A percentile compares a stretch with the other conserved stretches of the same genome.
phyloP scores from a whole-genome alignment of 306 rosid species.

The Dalbergia cochinchinensis region DNA sequence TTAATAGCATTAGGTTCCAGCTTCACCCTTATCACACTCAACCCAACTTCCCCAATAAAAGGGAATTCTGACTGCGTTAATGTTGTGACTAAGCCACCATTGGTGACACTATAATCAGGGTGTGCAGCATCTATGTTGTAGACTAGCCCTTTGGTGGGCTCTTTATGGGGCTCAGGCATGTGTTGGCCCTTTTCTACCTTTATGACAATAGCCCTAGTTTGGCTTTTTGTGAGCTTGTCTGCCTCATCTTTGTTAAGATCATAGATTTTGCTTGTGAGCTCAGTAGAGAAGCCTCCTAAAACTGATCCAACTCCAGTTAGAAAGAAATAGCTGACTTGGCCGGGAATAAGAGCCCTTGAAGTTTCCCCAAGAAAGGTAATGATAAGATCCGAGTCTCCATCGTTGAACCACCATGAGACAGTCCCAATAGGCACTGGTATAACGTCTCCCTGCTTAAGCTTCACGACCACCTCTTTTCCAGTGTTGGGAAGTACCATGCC shows the following conservation, averaged over 20 bases:
- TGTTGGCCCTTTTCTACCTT: slow-evolving; percentile 41
- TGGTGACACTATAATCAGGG: slow-evolving; percentile 23
- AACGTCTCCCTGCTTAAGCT: slow-evolving; percentile 61
- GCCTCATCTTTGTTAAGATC: slow-evolving; percentile 46
- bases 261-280: slow-evolving; percentile 49
- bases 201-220: slow-evolving; percentile 50
- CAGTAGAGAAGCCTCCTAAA: slow-evolving; percentile 57
- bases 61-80: slow-evolving; percentile 53
- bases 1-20: slow-evolving; percentile 52
- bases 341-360: slow-evolving; percentile 49
- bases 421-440: slow-evolving; percentile 62
- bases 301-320: slow-evolving; percentile 54
- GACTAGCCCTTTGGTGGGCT: slow-evolving; percentile 40
- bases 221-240: slow-evolving; percentile 55
- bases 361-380: slow-evolving; percentile 66
- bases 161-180: slow-evolving; percentile 54
- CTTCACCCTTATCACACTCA: slow-evolving; percentile 55
- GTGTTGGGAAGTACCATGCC: slow-evolving; percentile 52
- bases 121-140: slow-evolving; percentile 48
- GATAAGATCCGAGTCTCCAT: slow-evolving; percentile 55
- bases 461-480: slow-evolving; percentile 57
- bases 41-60: slow-evolving; percentile 56
- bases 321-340: slow-evolving; percentile 61
- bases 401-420: slow-evolving; percentile 84
- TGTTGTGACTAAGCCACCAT: slow-evolving; percentile 47